Evolutionary conservation across 192 early-diverging fungal genomes (phyloP).

Genomic region (Jimgerdemannia flammicorona): DNA sequence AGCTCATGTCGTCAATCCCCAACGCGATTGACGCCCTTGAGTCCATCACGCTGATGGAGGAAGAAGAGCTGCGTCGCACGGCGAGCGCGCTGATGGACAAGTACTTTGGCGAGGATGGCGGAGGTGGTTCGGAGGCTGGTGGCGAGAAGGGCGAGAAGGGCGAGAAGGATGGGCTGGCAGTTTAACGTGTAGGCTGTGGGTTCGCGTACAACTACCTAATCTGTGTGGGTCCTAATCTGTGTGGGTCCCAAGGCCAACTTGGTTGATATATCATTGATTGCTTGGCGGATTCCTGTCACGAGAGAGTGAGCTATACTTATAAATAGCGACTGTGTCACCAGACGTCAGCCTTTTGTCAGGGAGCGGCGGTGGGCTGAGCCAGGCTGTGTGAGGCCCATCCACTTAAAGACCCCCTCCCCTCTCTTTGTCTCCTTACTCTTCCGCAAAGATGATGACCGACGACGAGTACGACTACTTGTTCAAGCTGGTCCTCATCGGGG

Average conservation of each 20-base stretch:
- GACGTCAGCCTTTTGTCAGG: background rate
- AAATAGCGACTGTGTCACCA: background rate
- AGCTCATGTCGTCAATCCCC: slow-evolving; percentile 22
- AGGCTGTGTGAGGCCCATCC: background rate
- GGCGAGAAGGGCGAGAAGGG: too few species aligned
- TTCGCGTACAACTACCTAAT: too few species aligned
- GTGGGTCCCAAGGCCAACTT: too few species aligned
- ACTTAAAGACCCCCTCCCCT: background rate
- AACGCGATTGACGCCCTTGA: slow-evolving; percentile 59
- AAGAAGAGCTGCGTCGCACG: slow-evolving; percentile 42
- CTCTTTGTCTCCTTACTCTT: background rate
- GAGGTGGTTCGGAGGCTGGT: slow-evolving; percentile 10
- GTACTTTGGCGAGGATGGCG: slow-evolving; percentile 53
- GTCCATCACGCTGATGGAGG: slow-evolving; percentile 45
- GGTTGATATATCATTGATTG: too few species aligned
- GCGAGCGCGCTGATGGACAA: slow-evolving; percentile 52
- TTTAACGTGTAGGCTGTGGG: too few species aligned
- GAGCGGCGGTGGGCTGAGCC: background rate
- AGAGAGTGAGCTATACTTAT: background rate
- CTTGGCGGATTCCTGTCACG: too few species aligned
- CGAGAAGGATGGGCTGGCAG: too few species aligned
- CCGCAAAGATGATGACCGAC: slow-evolving; percentile 30
- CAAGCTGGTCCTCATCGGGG: slow-evolving; percentile 69
- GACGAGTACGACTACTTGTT: slow-evolving; percentile 57
- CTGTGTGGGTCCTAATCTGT: too few species aligned